phyloP scores from a whole-genome alignment of 331 rosid species.

The Prunus yedoensis region DNA sequence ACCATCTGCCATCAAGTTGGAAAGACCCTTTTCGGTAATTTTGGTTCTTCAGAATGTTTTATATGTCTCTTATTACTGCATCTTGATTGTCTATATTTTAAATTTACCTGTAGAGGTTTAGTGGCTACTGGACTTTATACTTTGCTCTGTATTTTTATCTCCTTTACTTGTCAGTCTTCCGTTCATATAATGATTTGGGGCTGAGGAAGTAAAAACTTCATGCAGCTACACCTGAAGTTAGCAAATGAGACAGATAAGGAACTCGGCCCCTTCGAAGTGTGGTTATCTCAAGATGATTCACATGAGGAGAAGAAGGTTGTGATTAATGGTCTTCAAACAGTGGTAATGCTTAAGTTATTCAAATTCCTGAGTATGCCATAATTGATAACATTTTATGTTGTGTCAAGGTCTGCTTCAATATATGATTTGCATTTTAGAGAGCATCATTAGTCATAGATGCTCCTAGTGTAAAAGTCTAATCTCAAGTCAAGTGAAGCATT shows the following conservation, averaged over 20 bases:
- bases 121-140: conserved; percentile 24
- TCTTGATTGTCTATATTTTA: conserved; percentile 16
- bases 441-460: not conserved
- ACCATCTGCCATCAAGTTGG: conserved; percentile 70
- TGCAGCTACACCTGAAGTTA: conserved; percentile 76
- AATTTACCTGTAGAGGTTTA: not conserved
- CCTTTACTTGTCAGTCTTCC: conserved; percentile 9
- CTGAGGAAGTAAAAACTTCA: conserved; percentile 32
- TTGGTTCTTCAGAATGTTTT: conserved; percentile 9
- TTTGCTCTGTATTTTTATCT: conserved; percentile 14
- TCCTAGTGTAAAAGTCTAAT: not conserved
- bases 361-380: not conserved
- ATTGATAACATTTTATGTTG: not conserved
- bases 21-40: conserved; percentile 78
- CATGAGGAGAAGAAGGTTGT: conserved; percentile 52
- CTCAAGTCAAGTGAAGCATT: not conserved
- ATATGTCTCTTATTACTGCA: conserved; percentile 9
- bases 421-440: not conserved
- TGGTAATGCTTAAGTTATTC: conserved; percentile 45
- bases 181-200: conserved; percentile 16
- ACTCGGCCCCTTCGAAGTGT: conserved; percentile 89
- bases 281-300: conserved; percentile 52
- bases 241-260: conserved; percentile 72
- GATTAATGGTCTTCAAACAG: conserved; percentile 83
- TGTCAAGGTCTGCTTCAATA: not conserved